Evolutionary conservation across 257 asterid genomes (phyloP).

Genomic region (Nicotiana tomentosiformis): DNA sequence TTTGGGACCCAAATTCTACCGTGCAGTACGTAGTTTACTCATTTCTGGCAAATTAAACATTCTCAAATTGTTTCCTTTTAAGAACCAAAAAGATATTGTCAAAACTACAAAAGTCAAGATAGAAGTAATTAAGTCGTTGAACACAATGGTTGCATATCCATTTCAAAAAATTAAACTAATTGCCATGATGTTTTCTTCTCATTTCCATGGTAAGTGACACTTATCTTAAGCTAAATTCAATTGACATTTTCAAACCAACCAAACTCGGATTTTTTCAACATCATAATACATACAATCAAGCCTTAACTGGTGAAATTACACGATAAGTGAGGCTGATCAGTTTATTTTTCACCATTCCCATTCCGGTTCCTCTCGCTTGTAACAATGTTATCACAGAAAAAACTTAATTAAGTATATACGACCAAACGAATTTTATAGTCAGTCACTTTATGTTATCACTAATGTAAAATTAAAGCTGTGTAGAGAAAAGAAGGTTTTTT

Average conservation of each 20-base stretch:
- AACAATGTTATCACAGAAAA: too few species aligned
- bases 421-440: too few species aligned
- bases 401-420: too few species aligned
- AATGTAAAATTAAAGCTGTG: neutral
- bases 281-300: neutral
- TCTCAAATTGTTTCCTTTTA: neutral
- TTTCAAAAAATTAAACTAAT: neutral
- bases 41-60: too few species aligned
- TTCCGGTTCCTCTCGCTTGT: too few species aligned
- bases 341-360: too few species aligned
- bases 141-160: neutral
- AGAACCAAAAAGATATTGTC: neutral
- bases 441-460: too few species aligned
- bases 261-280: neutral
- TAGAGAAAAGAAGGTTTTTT: neutral
- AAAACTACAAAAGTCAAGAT: neutral
- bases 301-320: neutral
- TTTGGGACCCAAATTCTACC: neutral
- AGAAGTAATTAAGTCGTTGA: neutral
- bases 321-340: too few species aligned
- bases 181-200: neutral
- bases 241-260: neutral
- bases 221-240: neutral
- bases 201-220: neutral
- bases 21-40: neutral